Evolutionary conservation across 2,329 filamentous ascomycete species (phyloP).

Genomic region (Triangularia verruculosa): DNA sequence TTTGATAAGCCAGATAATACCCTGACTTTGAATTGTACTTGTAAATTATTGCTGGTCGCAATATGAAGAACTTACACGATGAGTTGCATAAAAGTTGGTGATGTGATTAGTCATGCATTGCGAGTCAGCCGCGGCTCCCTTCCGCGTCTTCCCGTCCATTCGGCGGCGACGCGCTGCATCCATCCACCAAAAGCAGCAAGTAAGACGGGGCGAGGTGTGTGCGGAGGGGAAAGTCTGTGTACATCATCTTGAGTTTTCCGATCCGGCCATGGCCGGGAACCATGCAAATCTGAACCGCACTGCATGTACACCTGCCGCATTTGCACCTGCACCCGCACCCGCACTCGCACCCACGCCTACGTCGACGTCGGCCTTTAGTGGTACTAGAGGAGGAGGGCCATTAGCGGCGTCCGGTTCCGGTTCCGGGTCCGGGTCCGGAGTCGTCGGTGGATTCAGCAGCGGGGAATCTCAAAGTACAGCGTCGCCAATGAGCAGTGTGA

Average conservation of each 20-base stretch:
- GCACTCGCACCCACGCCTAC: no score
- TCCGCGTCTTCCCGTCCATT: constrained; percentile 8
- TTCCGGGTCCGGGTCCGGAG: neutral
- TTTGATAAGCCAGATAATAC: neutral
- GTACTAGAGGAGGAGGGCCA: neutral
- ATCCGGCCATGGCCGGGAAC: neutral
- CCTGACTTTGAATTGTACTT: neutral
- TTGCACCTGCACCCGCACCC: neutral
- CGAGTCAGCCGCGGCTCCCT: neutral
- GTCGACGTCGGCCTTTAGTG: neutral
- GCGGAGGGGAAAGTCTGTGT: neutral
- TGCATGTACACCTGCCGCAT: neutral
- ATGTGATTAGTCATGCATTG: neutral
- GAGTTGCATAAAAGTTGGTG: neutral
- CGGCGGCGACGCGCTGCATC: neutral
- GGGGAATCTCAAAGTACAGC: neutral
- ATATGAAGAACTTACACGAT: neutral
- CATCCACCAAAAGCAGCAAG: no score
- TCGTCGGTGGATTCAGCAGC: neutral
- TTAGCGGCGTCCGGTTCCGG: no score
- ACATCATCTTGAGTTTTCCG: neutral
- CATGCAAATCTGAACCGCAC: neutral
- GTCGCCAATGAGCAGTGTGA: neutral
- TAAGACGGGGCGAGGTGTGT: neutral
- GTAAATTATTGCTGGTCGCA: no score